Conservation (phyloP, 768 basidiomycete genomes). For the Kwoniella botswanensis region DNA sequence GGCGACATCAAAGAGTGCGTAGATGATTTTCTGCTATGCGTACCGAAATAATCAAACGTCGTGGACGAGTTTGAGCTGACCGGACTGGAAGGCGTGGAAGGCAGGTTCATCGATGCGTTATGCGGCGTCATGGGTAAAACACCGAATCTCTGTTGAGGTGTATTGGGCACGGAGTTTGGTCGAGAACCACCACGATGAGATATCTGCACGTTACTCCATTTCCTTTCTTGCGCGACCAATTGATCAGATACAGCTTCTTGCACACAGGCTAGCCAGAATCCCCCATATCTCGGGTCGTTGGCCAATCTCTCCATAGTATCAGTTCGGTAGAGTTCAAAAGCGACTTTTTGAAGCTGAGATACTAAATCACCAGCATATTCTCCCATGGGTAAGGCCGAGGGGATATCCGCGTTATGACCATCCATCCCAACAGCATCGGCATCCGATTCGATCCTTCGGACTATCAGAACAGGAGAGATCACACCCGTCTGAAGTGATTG, state of each 20-base stretch:
- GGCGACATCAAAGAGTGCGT: slow-evolving; percentile 41
- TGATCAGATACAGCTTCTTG: slow-evolving; percentile 39
- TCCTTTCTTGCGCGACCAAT: slow-evolving; percentile 29
- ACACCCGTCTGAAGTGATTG: slow-evolving; percentile 94
- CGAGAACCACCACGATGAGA: slow-evolving; percentile 28
- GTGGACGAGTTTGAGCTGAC: slow-evolving; percentile 33
- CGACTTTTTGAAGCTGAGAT: slow-evolving; percentile 90
- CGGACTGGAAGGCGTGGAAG: slow-evolving; percentile 47
- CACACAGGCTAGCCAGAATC: slow-evolving; percentile 49
- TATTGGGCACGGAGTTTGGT: slow-evolving; percentile 37
- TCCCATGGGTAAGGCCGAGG: slow-evolving; percentile 62
- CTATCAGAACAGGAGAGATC: slow-evolving; percentile 88
- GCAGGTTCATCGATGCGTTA: slow-evolving; percentile 21
- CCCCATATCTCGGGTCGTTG: slow-evolving; percentile 31
- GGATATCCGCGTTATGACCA: slow-evolving; percentile 69
- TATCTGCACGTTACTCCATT: slow-evolving; percentile 34
- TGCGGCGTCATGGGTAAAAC: slow-evolving; percentile 55
- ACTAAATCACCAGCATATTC: slow-evolving; percentile 94
- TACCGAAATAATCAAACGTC: slow-evolving; percentile 46
- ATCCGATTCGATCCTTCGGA: slow-evolving; percentile 90
- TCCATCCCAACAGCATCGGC: slow-evolving; percentile 90
- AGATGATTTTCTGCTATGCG: slow-evolving; percentile 39
- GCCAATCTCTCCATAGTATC: slow-evolving; percentile 13
- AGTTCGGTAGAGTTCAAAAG: slow-evolving; percentile 52
- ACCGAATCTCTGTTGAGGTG: slow-evolving; percentile 43